A percentile compares a stretch with the other conserved stretches of the same genome.
phyloP scores from a whole-genome alignment of 371 early-diverging fungal species.

The Parasitella parasitica region DNA sequence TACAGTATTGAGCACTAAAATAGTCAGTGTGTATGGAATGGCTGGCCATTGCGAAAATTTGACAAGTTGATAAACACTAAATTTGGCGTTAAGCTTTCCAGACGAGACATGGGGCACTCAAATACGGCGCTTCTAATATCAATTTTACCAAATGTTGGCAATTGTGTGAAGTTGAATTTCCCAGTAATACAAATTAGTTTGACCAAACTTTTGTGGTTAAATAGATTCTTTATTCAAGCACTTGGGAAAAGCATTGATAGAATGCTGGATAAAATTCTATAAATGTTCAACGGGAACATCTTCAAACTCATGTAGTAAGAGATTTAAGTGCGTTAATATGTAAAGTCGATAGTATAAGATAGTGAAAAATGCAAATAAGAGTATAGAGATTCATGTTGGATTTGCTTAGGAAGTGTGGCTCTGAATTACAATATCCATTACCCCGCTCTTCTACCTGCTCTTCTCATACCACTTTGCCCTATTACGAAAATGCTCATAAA shows the following conservation, averaged over 20 bases:
- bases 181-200: conserved; percentile 7
- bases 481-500: conserved; percentile 10
- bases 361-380: neutral
- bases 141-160: no score
- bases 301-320: conserved; percentile 12
- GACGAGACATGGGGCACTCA: no score
- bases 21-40: no score
- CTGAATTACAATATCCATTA: neutral
- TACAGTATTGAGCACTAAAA: no score
- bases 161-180: no score
- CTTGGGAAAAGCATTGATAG: conserved; percentile 1
- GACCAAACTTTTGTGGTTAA: conserved; percentile 6
- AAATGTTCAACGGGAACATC: conserved; percentile 15
- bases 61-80: no score
- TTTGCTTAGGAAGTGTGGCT: conserved; percentile 5
- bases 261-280: conserved; percentile 13
- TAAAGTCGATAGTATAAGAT: conserved; percentile 14
- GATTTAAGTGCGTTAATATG: conserved; percentile 19
- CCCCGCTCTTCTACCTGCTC: neutral
- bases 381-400: neutral
- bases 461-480: neutral
- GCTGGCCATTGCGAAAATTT: no score
- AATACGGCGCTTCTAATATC: no score
- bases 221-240: conserved; percentile 1
- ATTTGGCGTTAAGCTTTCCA: no score